Evolutionary conservation across 1,139 yeast genomes (phyloP), one percentile per base, ranked within the genome.

Genomic region (Eremothecium sinecaudum): DNA sequence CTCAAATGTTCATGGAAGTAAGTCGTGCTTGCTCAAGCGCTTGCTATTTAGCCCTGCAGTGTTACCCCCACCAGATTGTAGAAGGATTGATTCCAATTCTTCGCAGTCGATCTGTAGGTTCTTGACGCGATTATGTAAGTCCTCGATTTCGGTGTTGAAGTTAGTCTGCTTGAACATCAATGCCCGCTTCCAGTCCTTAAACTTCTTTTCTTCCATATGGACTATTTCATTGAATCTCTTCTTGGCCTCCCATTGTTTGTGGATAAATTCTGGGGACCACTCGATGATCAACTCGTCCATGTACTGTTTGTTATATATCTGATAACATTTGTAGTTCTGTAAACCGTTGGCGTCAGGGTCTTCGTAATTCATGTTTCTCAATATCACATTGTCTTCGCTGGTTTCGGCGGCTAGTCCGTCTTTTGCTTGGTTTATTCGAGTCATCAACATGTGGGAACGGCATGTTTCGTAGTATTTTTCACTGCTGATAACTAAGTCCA

Each of bases 171-270:
- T 71, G 13, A 61, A 63, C 31, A 71, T 63, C 37, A 82, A 63
- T 3, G 71, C 74, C 32, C 56, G 57, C 44, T 75, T 74, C 87
- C 90, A 80, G 27, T 70, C 73, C 47, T 71, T 71, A 49, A 81
- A 79, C 43, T 73, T 67, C 36, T 58, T 62, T 45, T 79, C 84
- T 51, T 80, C 82, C 19, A 56, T 47, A 18, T 57, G 51, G 26
- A 76, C 69, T 19, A 69, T 59, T 14, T 62, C 66, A n/a, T 68
- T 65, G 45, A 73, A 71, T 39, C 61, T 64, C 39, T 59, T 62
- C 45, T 69, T 69, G 41, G 71, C 56, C 33, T 62, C 53, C 39
- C 61, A 54, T 47, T 71, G 72, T 40, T 63, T 62, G 31, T 66
- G 68, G 18, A 67, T 50, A 41, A 62, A 71, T 12, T 69, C 60